Evolutionary conservation across 129 eudicot species (phyloP), one percentile per base, ranked within the genome.

Genomic region (Scalesia atractyloides): DNA sequence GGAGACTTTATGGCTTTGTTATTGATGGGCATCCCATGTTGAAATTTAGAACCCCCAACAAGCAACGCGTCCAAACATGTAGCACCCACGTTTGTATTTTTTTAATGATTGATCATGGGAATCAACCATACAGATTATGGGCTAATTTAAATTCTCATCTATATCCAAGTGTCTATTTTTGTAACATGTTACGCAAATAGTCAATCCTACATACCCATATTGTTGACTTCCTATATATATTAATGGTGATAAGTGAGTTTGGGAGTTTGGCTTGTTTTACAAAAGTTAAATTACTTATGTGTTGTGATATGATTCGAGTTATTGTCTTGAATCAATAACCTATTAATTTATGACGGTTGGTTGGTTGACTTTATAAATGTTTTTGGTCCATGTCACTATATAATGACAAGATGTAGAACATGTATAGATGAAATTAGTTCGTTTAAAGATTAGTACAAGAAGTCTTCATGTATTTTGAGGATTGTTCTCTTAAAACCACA

Each of bases 61-160:
- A 71, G 68, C 82, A 70, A 78, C 73, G 82, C 61, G 82, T 64
- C 82, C 1, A 71, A 70, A 53, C 17, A 71, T 64, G 73, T 70
- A 71, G 82, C 77, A 7, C 68, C 82, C 82, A 78, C 82, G 82
- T 78, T 65, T 61, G 22, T 26, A 5, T 51, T 39, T 39, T 67
- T 53, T 44, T 71, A 64, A 77, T 69, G 34, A 77, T 77, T 61
- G 71, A 73, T 73, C 49, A 53, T 43, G 20, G 54, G 8, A 24
- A 51, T 69, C 77, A 66, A 53, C 60, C 44, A 66, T 44, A 17
- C 44, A 46, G 68, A 76, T 76, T 16, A 58, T 43, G 46, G 49
- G 66, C n/a, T 30, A 17, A 56, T 67, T n/a, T 54, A 41, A 39
- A 10, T 70, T 22, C 30, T 9, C 20, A 44, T 68, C 62, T 48